Conservation (phyloP, 2,329 filamentous ascomycete species). For the Lachnellula occidentalis region DNA sequence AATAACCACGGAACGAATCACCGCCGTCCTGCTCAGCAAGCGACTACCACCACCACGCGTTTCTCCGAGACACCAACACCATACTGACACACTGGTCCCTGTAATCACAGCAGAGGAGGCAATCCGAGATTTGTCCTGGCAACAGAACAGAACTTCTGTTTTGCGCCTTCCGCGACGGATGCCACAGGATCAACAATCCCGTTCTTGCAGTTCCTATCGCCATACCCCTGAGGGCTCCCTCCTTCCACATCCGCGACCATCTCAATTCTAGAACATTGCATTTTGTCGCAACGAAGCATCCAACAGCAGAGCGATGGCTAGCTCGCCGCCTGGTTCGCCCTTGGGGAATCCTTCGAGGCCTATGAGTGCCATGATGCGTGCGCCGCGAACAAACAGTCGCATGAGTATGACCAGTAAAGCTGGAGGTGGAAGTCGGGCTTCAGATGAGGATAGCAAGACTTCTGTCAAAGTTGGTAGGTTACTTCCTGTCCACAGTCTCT, state of each 20-base stretch:
- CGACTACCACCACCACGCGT: too few relatives aligned
- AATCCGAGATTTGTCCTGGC: too few relatives aligned
- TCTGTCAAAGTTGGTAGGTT: slow-evolving; percentile 93
- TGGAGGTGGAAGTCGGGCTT: slow-evolving; percentile 72
- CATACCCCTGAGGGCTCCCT: too few relatives aligned
- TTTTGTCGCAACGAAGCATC: slow-evolving; percentile 30
- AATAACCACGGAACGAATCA: too few relatives aligned
- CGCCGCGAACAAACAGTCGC: slow-evolving; percentile 73
- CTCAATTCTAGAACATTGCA: slow-evolving; percentile 5
- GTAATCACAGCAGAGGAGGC: too few relatives aligned
- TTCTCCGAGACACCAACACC: too few relatives aligned
- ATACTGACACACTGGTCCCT: too few relatives aligned
- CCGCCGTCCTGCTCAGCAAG: too few relatives aligned
- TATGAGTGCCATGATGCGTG: slow-evolving; percentile 73
- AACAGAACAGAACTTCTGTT: too few relatives aligned
- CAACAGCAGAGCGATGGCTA: slow-evolving; percentile 48
- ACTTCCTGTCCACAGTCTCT: neutral
- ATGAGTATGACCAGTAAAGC: slow-evolving; percentile 77
- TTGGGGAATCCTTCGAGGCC: slow-evolving; percentile 58
- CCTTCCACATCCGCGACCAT: neutral
- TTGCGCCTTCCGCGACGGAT: too few relatives aligned
- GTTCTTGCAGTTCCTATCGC: too few relatives aligned
- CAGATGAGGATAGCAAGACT: slow-evolving; percentile 84
- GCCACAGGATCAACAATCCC: too few relatives aligned
- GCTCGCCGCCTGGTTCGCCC: slow-evolving; percentile 65